A percentile compares a stretch with the other conserved stretches of the same genome.
These are phyloP conservation scores for Zoysia japonica DNA, from an alignment of 176 grass and related monocot species.

Conservation along the genomic window DNA sequence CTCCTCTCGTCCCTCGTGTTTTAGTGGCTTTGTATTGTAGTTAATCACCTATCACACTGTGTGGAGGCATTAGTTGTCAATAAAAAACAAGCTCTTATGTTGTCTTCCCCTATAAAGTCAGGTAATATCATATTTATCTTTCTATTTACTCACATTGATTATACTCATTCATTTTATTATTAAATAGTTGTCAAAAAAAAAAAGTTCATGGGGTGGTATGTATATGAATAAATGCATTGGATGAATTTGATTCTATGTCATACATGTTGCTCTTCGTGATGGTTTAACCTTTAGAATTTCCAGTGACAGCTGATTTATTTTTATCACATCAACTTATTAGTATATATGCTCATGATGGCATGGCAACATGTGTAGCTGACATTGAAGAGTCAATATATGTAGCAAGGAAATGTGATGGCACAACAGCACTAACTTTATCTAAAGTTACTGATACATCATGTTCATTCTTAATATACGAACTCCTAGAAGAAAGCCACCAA, in stretches of 20 bases:
- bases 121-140: too few species aligned
- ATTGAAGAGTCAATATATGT: neutral
- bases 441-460: neutral
- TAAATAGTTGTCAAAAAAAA: too few species aligned
- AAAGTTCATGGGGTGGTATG: too few species aligned
- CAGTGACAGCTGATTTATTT: neutral
- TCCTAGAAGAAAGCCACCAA: constrained; percentile 58
- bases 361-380: neutral
- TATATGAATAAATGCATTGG: constrained; percentile 18
- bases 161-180: too few species aligned
- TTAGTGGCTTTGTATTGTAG: too few species aligned
- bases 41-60: too few species aligned
- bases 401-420: constrained; percentile 24
- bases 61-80: too few species aligned
- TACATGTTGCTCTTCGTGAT: neutral
- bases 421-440: constrained; percentile 13
- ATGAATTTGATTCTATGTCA: constrained; percentile 18
- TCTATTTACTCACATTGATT: too few species aligned
- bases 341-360: constrained; percentile 1
- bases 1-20: too few species aligned
- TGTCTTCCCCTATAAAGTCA: too few species aligned
- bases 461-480: constrained; percentile 51
- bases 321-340: neutral
- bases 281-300: constrained; percentile 13
- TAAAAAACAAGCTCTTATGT: too few species aligned